A percentile compares a stretch with the other conserved stretches of the same genome.
Conservation (phyloP, 2,329 filamentous ascomycete genomes). For the Ramichloridium luteum region DNA sequence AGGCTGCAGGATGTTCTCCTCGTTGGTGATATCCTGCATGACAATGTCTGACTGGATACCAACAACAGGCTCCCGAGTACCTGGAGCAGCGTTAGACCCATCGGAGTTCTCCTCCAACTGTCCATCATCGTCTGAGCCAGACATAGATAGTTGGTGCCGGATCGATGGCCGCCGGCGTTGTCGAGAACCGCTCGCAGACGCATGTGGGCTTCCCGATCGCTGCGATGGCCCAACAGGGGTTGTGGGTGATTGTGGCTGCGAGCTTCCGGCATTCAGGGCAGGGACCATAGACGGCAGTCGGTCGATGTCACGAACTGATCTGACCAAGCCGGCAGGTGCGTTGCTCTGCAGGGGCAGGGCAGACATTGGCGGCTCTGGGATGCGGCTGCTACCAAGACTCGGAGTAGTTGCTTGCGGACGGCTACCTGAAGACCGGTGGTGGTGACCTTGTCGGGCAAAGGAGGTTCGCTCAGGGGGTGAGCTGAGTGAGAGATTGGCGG, state of each 20-base stretch:
- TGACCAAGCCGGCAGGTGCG: slow-evolving; percentile 43
- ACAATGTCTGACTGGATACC: slow-evolving; percentile 73
- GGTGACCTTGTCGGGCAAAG: slow-evolving; percentile 45
- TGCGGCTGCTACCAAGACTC: slow-evolving; percentile 11
- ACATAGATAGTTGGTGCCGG: slow-evolving; percentile 73
- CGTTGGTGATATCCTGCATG: slow-evolving; percentile 77
- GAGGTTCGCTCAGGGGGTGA: slow-evolving; percentile 61
- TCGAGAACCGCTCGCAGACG: slow-evolving; percentile 40
- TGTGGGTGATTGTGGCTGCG: slow-evolving; percentile 86
- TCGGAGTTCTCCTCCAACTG: slow-evolving; percentile 77
- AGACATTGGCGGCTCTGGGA: slow-evolving; percentile 18
- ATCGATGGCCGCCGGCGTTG: slow-evolving; percentile 68
- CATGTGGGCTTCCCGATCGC: slow-evolving; percentile 33
- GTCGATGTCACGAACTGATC: slow-evolving; percentile 70
- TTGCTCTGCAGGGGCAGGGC: slow-evolving; percentile 21
- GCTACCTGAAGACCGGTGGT: slow-evolving; percentile 33
- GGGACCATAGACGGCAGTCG: slow-evolving; percentile 72
- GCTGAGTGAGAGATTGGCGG: slow-evolving; percentile 49
- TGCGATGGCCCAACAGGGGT: slow-evolving; percentile 61
- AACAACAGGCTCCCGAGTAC: slow-evolving; percentile 53
- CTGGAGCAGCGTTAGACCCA: slow-evolving; percentile 64
- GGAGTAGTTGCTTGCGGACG: slow-evolving; percentile 21
- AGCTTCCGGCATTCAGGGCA: slow-evolving; percentile 55
- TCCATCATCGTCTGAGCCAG: slow-evolving; percentile 76
- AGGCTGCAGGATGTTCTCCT: slow-evolving; percentile 63